Evolutionary conservation across 768 basidiomycete genomes (phyloP), one percentile per base, ranked within the genome.

Genomic region (Podaxis mareebaensis): DNA sequence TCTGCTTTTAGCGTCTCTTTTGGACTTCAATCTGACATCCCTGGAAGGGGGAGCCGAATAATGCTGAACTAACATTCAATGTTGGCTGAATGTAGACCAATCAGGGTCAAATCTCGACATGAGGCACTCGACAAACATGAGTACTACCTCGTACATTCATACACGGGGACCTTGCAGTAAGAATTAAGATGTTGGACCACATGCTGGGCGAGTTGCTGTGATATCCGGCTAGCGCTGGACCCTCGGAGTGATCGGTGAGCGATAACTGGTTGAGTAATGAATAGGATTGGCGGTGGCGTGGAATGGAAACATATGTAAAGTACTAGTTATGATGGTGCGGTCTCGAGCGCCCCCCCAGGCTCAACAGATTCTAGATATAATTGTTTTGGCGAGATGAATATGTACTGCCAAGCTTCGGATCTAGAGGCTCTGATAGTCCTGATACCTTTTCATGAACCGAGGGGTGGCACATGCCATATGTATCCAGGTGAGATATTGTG

Each of bases 231-330:
- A 8, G 15, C 38, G 20, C 38, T 40, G 38, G 28, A 22, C 39
- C 39, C 17, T 56, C 54, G 22, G 38, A 40, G n/a, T 20, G n/a
- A 39, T 56, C 22, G 39, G n/a, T 13, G 39, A 40, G 26, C 12
- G 39, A 56, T 56, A 38, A 42, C 1, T 33, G 33, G 39, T 22
- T 13, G 39, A 40, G 49, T 51, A 56, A 56, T 56, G 54, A 56
- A 40, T 56, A 20, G 39, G 38, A 39, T 56, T 38, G 38, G 39
- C 54, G 36, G 54, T 33, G 54, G 54, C 54, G 54, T 56, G 39
- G 38, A 56, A 56, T 56, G 54, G 54, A 56, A 56, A 56, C 54
- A 51, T 17, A 24, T 28, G 49, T 13, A 22, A 28, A 17, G 17
- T 22, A 46, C 7, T n/a, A 44, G n/a, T 4, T 44, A 20, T 28